Percentiles rank a stretch among this genome's conserved stretches.
Conservation (phyloP, 2,329 filamentous ascomycete genomes). For the Niveomyces coronatus region DNA sequence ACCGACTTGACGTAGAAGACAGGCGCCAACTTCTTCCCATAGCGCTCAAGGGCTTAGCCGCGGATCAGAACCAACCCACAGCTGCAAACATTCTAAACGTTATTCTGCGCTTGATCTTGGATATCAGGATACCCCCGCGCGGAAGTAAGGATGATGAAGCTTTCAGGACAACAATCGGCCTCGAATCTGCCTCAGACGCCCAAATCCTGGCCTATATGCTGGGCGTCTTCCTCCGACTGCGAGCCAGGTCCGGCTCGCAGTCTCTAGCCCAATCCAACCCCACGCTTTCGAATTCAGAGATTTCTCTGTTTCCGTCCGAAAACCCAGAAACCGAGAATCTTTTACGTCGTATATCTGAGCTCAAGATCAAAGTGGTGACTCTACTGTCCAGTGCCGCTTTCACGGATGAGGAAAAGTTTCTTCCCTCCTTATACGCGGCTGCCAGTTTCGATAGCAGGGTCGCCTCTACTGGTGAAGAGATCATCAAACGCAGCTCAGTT, state of each 20-base stretch:
- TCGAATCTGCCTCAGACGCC: slow-evolving; percentile 59
- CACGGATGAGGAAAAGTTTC: slow-evolving; percentile 68
- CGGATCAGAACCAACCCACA: slow-evolving; percentile 21
- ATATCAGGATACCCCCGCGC: slow-evolving; percentile 60
- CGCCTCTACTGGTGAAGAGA: slow-evolving; percentile 75
- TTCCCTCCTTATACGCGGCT: slow-evolving; percentile 75
- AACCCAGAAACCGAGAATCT: slow-evolving; percentile 54
- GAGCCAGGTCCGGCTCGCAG: slow-evolving; percentile 20
- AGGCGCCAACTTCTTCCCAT: slow-evolving; percentile 62
- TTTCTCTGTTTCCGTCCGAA: slow-evolving; percentile 21
- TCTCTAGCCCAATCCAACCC: slow-evolving; percentile 24
- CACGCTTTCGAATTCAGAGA: slow-evolving; percentile 20
- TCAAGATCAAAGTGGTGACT: slow-evolving; percentile 48
- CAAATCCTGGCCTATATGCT: slow-evolving; percentile 65
- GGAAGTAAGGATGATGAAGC: slow-evolving; percentile 68
- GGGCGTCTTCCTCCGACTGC: slow-evolving; percentile 55
- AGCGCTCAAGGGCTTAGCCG: slow-evolving; percentile 22
- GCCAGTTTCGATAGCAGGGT: slow-evolving; percentile 74
- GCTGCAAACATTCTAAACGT: slow-evolving; percentile 66
- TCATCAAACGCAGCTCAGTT: slow-evolving; percentile 69
- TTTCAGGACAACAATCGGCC: slow-evolving; percentile 54
- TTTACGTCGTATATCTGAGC: slow-evolving; percentile 28
- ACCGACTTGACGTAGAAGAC: slow-evolving; percentile 43
- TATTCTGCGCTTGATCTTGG: slow-evolving; percentile 63
- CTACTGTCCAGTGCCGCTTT: slow-evolving; percentile 83